A percentile compares a stretch with the other conserved stretches of the same genome.
Conservation (phyloP, 2,329 filamentous ascomycete genomes). For the Onygenales sp. region DNA sequence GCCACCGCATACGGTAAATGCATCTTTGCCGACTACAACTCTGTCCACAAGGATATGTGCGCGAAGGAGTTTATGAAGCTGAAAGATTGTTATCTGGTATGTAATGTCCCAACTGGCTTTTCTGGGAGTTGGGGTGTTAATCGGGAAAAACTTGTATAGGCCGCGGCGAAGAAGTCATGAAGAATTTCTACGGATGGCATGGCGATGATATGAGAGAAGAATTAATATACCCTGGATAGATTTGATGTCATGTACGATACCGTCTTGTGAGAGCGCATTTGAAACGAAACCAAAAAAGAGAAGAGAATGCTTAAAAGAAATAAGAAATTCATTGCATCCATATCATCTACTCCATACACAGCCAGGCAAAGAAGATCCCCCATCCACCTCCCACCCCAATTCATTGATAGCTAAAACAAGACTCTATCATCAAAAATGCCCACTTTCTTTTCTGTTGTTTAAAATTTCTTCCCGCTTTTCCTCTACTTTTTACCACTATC, state of each 20-base stretch:
- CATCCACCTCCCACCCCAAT: background rate
- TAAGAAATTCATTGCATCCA: background rate
- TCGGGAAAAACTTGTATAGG: slow-evolving; percentile 24
- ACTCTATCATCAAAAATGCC: background rate
- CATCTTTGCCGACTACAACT: slow-evolving; percentile 79
- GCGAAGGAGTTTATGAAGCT: slow-evolving; percentile 71
- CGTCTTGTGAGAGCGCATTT: background rate
- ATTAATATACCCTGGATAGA: slow-evolving; percentile 17
- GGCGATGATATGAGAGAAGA: background rate
- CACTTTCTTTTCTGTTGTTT: background rate
- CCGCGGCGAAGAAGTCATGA: slow-evolving; percentile 40
- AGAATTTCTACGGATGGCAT: background rate
- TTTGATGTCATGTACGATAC: background rate
- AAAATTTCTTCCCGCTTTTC: background rate
- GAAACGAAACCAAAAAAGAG: background rate
- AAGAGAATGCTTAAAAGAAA: background rate
- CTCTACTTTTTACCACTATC: slow-evolving; percentile 18
- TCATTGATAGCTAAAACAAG: background rate
- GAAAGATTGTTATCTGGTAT: slow-evolving; percentile 80
- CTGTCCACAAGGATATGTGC: slow-evolving; percentile 86
- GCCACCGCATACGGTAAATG: slow-evolving; percentile 83
- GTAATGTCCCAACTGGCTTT: slow-evolving; percentile 13
- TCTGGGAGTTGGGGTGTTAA: background rate
- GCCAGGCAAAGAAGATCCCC: background rate
- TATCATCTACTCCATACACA: background rate